These are phyloP conservation scores for Saccharomyces uvarum DNA, from an alignment of 1,139 yeast genomes.

Conservation along the genomic window DNA sequence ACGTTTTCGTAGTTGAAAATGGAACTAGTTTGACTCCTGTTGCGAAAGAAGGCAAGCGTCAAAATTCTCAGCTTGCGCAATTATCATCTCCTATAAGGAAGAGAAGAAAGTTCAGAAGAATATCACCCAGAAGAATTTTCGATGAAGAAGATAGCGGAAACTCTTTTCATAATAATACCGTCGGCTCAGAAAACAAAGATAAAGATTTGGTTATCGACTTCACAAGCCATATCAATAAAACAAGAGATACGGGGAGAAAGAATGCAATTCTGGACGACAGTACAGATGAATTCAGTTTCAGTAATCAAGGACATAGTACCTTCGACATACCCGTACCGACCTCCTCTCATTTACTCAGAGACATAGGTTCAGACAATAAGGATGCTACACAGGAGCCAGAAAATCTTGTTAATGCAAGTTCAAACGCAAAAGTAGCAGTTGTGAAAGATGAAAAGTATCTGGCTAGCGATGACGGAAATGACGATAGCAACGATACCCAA, in stretches of 20 bases:
- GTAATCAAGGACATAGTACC: conserved; percentile 25
- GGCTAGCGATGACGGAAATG: neutral
- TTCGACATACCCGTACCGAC: conserved; percentile 24
- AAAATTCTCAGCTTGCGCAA: neutral
- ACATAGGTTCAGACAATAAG: neutral
- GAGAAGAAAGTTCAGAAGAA: conserved; percentile 14
- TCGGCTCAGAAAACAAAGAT: conserved; percentile 5
- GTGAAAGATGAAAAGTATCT: neutral
- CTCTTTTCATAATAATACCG: conserved; percentile 6
- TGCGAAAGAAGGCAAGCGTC: neutral
- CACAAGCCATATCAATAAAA: conserved; percentile 18
- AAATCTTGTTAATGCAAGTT: neutral
- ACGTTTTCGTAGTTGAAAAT: neutral
- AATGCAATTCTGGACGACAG: conserved; percentile 28
- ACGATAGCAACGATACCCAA: neutral
- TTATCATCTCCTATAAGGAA: conserved; percentile 5
- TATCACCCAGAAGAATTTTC: conserved; percentile 12
- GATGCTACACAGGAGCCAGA: conserved; percentile 3
- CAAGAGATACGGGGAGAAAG: conserved; percentile 14
- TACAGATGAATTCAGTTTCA: conserved; percentile 28
- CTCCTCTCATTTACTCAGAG: neutral
- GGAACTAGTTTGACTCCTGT: neutral
- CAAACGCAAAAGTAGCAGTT: neutral
- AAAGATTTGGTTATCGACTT: conserved; percentile 19
- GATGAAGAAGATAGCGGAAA: conserved; percentile 11